phyloP scores from a whole-genome alignment of 139 green algal species.

The Zygnema cylindricum region DNA sequence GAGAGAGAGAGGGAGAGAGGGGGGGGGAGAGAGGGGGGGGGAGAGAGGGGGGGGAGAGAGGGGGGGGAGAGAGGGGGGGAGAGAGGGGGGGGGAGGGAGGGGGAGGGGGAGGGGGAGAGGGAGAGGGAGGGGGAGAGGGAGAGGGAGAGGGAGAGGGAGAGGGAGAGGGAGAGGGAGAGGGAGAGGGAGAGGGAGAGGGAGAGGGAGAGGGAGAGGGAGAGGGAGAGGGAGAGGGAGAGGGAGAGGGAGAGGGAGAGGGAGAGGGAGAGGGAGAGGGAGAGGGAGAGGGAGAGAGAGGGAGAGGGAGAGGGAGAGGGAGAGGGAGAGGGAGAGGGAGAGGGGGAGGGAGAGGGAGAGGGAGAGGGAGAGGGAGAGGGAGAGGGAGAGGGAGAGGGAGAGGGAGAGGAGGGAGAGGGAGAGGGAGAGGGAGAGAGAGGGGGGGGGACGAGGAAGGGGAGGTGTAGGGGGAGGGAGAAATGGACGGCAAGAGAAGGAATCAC shows the following conservation, averaged over 20 bases:
- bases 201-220: not conserved
- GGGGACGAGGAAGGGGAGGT: too few species aligned
- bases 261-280: not conserved
- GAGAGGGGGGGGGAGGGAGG: not conserved
- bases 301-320: not conserved
- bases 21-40: not conserved
- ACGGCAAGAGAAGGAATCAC: not conserved
- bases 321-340: constrained; percentile 15
- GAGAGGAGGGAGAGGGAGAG: not conserved
- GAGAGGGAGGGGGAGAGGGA: constrained; percentile 14
- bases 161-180: constrained; percentile 11
- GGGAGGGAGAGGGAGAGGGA: constrained; percentile 10
- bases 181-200: not conserved
- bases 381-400: not conserved
- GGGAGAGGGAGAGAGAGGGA: not conserved
- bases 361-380: not conserved
- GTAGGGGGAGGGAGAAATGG: too few species aligned
- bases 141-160: not conserved
- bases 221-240: not conserved
- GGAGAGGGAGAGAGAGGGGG: not conserved
- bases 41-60: not conserved
- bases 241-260: not conserved
- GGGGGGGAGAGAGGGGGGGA: not conserved
- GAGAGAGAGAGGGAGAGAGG: too few species aligned
- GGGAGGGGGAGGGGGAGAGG: constrained; percentile 18